A percentile compares a stretch with the other conserved stretches of the same genome.
Evolutionary conservation across 2,329 filamentous ascomycete species (phyloP).

Genomic region (Fusarium incarnatum): DNA sequence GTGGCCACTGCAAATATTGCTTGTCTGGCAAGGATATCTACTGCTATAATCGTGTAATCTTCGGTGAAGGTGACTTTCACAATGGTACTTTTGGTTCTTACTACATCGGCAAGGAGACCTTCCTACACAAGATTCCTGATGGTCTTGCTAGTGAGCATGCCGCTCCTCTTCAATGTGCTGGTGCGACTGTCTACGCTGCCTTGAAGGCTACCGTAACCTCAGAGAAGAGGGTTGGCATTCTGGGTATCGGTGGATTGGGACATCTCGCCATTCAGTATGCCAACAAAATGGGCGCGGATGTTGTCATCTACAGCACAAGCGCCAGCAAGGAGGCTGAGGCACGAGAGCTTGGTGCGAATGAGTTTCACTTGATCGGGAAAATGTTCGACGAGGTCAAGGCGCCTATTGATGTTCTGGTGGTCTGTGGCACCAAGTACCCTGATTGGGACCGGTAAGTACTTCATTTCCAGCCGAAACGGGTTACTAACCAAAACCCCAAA

Average conservation of each 20-base stretch:
- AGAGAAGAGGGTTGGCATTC: constrained; percentile 2
- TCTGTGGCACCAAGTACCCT: constrained; percentile 14
- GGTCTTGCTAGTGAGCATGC: constrained; percentile 15
- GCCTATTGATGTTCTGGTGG: constrained; percentile 9
- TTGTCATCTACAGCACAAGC: constrained; percentile 13
- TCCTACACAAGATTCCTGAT: not conserved
- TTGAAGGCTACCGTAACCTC: constrained; percentile 11
- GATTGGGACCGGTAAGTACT: constrained; percentile 39
- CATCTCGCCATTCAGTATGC: constrained; percentile 12
- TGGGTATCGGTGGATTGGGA: constrained; percentile 12
- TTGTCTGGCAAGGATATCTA: not conserved
- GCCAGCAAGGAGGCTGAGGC: constrained; percentile 8
- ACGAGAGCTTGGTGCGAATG: not conserved
- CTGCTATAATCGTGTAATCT: constrained; percentile 10
- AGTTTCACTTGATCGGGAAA: not conserved
- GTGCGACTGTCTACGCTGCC: constrained; percentile 13
- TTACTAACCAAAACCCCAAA: fast-evolving
- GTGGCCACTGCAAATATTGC: constrained; percentile 15
- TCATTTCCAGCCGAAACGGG: fast-evolving
- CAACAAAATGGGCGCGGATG: constrained; percentile 7
- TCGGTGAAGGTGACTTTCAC: constrained; percentile 1
- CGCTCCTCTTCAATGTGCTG: constrained; percentile 12
- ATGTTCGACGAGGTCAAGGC: constrained; percentile 8
- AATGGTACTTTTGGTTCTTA: constrained; percentile 9
- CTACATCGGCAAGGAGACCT: constrained; percentile 16